These are phyloP conservation scores for Sarocladium oryzae DNA, from an alignment of 2,329 filamentous ascomycete genomes.

Conservation along the genomic window DNA sequence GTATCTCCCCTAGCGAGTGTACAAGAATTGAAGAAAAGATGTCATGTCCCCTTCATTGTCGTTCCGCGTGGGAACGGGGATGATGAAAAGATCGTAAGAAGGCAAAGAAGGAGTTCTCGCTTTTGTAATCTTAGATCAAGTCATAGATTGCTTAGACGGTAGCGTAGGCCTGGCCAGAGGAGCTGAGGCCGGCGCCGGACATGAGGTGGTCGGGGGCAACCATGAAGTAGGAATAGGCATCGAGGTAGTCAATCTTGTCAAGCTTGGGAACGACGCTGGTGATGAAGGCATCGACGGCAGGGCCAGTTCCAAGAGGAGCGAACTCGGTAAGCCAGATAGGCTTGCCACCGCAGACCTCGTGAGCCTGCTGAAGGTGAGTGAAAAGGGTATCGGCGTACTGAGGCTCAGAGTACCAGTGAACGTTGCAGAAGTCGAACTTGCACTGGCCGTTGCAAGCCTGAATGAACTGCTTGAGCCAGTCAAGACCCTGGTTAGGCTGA, in stretches of 20 bases:
- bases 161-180: constrained; percentile 44
- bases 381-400: constrained; percentile 45
- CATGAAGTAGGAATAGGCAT: constrained; percentile 54
- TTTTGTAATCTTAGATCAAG: not conserved
- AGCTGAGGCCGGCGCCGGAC: constrained; percentile 33
- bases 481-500: constrained; percentile 40
- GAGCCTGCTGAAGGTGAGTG: constrained; percentile 41
- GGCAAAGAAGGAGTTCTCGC: constrained; percentile 16
- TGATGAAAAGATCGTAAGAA: not conserved
- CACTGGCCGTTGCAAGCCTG: constrained; percentile 42
- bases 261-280: constrained; percentile 39
- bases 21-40: constrained; percentile 26
- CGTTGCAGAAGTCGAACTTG: constrained; percentile 51
- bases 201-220: constrained; percentile 37
- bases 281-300: constrained; percentile 40
- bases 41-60: not conserved
- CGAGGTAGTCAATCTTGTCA: constrained; percentile 43
- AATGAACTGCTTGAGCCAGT: constrained; percentile 50
- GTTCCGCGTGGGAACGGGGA: not conserved
- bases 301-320: constrained; percentile 40
- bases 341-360: constrained; percentile 39
- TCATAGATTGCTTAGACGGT: constrained; percentile 11
- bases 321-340: constrained; percentile 62
- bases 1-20: constrained; percentile 29
- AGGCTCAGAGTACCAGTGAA: constrained; percentile 57